Evolutionary conservation across 2,329 filamentous ascomycete species (phyloP).

Genomic region (Colletotrichum cuscutae): DNA sequence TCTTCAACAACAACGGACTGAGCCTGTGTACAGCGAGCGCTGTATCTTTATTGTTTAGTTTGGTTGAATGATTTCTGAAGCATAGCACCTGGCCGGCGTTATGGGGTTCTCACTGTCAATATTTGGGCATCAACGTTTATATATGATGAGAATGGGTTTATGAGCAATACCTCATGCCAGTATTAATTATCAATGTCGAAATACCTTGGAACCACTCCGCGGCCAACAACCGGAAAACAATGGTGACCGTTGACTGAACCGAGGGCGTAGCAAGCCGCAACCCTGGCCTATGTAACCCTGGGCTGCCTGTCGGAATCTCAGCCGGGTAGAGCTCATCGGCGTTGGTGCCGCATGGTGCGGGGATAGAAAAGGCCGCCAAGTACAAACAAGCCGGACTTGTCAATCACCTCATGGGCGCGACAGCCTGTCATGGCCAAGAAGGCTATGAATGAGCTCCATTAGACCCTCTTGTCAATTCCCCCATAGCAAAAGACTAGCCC

Average conservation of each 20-base stretch:
- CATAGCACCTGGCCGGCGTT: background rate
- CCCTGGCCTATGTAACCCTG: background rate
- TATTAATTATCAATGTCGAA: background rate
- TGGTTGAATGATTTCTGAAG: background rate
- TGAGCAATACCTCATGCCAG: background rate
- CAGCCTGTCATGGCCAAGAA: background rate
- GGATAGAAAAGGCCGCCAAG: slow-evolving; percentile 15
- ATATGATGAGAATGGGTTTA: background rate
- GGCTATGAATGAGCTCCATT: background rate
- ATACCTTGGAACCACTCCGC: background rate
- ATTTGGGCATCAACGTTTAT: background rate
- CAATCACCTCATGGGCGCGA: slow-evolving; percentile 9
- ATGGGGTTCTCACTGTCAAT: background rate
- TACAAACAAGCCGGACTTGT: background rate
- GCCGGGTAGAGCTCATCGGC: background rate
- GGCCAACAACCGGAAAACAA: background rate
- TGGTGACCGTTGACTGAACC: background rate
- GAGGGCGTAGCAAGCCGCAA: background rate
- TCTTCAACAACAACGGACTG: slow-evolving; percentile 20
- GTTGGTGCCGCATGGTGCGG: background rate
- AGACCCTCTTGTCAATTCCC: background rate
- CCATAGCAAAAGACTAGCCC: background rate
- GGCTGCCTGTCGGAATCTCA: background rate
- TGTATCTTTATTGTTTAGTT: background rate
- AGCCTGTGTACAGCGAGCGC: background rate